Percentiles rank a stretch among this genome's conserved stretches.
Conservation (phyloP, 768 basidiomycete species). For the Leccinum broughii region DNA sequence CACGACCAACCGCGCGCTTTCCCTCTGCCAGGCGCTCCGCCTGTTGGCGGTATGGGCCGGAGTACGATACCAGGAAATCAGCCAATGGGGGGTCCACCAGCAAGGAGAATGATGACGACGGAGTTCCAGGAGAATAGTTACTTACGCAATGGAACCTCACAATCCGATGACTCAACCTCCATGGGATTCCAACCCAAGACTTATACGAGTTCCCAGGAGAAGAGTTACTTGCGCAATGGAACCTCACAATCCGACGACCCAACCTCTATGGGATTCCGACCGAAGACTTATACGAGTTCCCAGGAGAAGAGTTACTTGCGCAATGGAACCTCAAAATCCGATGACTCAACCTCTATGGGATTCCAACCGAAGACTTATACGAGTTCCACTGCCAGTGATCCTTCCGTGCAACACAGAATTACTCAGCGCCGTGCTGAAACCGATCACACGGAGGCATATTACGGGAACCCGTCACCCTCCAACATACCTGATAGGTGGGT, state of each 20-base stretch:
- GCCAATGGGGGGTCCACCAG: neutral
- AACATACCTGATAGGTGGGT: neutral
- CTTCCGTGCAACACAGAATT: neutral
- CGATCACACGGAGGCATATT: neutral
- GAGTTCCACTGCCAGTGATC: neutral
- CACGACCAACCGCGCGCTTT: slow-evolving; percentile 49
- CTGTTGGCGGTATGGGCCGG: slow-evolving; percentile 11
- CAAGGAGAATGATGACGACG: neutral
- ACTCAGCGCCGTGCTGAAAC: neutral
- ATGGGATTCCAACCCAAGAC: too few relatives aligned
- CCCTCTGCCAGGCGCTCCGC: slow-evolving; percentile 37
- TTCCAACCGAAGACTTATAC: too few relatives aligned
- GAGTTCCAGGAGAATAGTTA: neutral
- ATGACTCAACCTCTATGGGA: too few relatives aligned
- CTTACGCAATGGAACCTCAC: too few relatives aligned
- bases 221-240: too few relatives aligned
- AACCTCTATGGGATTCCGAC: too few relatives aligned
- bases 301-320: neutral
- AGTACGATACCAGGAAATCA: neutral
- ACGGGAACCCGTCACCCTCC: neutral
- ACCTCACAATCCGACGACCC: too few relatives aligned
- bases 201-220: too few relatives aligned
- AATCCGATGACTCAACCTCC: too few relatives aligned
- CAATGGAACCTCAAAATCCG: too few relatives aligned
- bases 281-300: too few relatives aligned